Percentiles rank a stretch among this genome's conserved stretches.
Conservation (phyloP, 805 yeast genomes). For the Monosporozyma unispora region DNA sequence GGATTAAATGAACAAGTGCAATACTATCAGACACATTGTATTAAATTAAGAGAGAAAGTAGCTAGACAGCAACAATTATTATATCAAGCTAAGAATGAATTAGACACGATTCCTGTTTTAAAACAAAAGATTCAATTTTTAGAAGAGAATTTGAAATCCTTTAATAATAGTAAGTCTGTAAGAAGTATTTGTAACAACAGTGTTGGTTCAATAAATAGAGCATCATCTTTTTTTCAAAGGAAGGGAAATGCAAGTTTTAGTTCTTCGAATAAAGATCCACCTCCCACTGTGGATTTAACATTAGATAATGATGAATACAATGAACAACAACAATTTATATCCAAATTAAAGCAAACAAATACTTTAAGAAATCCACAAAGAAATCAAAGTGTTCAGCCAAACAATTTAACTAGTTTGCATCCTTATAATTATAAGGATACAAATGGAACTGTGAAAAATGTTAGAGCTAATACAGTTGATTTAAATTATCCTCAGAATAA, state of each 20-base stretch:
- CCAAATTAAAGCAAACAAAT: constrained; percentile 15
- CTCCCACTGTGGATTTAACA: constrained; percentile 23
- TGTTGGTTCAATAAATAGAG: neutral
- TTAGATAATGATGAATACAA: constrained; percentile 13
- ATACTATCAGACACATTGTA: constrained; percentile 19
- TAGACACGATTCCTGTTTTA: constrained; percentile 18
- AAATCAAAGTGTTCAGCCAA: neutral
- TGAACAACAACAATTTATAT: constrained; percentile 9
- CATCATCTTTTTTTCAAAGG: neutral
- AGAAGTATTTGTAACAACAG: neutral
- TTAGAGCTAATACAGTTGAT: neutral
- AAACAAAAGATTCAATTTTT: constrained; percentile 11
- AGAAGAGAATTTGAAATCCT: neutral
- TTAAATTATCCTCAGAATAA: neutral
- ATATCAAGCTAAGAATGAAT: constrained; percentile 20
- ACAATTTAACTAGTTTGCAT: neutral
- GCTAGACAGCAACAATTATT: constrained; percentile 22
- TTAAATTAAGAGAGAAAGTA: constrained; percentile 20
- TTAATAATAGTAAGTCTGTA: neutral
- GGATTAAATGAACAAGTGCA: constrained; percentile 19
- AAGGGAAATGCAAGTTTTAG: neutral
- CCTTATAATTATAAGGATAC: neutral
- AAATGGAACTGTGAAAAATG: neutral
- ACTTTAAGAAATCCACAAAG: constrained; percentile 4
- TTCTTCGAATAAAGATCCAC: constrained; percentile 3